Percentiles rank a stretch among this genome's conserved stretches.
Evolutionary conservation across 768 basidiomycete genomes (phyloP).

Genomic region (Megacollybia marginata): DNA sequence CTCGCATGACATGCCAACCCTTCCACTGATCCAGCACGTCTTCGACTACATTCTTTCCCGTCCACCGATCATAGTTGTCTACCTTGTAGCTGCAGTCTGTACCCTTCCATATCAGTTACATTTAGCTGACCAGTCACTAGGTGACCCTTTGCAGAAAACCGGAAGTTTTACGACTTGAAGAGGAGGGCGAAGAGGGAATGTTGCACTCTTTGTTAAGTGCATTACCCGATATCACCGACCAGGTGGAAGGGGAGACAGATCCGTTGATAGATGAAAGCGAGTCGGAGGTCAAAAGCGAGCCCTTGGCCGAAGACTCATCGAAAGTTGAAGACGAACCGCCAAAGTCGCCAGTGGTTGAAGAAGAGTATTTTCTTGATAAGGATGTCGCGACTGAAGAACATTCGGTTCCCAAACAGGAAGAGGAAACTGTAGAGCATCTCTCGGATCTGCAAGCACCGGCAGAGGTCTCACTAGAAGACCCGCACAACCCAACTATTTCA

Average conservation of each 20-base stretch:
- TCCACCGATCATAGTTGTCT: slow-evolving; percentile 75
- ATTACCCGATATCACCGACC: slow-evolving; percentile 53
- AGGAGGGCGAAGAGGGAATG: slow-evolving; percentile 77
- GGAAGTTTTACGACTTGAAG: slow-evolving; percentile 52
- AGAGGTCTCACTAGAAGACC: not conserved
- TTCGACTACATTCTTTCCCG: slow-evolving; percentile 86
- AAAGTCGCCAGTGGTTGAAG: not conserved
- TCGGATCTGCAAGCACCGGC: not conserved
- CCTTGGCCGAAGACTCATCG: not conserved
- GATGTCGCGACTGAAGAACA: not conserved
- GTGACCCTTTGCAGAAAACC: slow-evolving; percentile 67
- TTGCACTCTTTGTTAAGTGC: slow-evolving; percentile 65
- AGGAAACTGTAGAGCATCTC: slow-evolving; percentile 1
- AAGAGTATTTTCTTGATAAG: not conserved
- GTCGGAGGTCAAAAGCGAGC: not conserved
- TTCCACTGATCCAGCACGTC: slow-evolving; percentile 84
- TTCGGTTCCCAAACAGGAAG: not conserved
- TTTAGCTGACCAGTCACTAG: slow-evolving; percentile 27
- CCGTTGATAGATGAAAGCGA: not conserved
- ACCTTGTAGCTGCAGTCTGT: slow-evolving; percentile 77
- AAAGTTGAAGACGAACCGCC: not conserved
- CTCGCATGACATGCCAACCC: slow-evolving; percentile 85
- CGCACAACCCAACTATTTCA: not conserved
- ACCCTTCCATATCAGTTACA: not conserved
- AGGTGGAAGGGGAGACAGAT: slow-evolving; percentile 11